phyloP scores from a whole-genome alignment of 2,329 filamentous ascomycete species.

The Aspergillus niger region DNA sequence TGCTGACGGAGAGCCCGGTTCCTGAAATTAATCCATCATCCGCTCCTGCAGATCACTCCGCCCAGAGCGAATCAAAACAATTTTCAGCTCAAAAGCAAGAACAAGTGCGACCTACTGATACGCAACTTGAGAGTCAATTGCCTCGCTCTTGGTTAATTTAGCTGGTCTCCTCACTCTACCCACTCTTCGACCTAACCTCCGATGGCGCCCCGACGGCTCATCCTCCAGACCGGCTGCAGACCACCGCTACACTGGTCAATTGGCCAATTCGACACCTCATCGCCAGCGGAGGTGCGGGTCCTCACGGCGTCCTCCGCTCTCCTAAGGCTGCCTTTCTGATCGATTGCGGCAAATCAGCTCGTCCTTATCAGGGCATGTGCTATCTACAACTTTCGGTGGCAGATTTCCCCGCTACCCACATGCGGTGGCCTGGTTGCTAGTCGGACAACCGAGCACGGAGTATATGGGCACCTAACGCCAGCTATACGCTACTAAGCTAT shows the following conservation, averaged over 20 bases:
- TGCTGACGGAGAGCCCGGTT: neutral
- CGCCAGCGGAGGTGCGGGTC: neutral
- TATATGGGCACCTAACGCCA: neutral
- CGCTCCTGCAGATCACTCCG: neutral
- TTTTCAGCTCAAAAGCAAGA: neutral
- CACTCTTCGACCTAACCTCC: neutral
- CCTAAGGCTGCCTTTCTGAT: constrained; percentile 17
- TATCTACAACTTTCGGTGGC: constrained; percentile 13
- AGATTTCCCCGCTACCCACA: constrained; percentile 4
- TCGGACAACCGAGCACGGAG: neutral
- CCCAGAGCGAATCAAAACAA: neutral
- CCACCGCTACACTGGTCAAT: constrained; percentile 9
- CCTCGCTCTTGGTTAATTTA: neutral
- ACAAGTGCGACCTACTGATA: constrained; percentile 25
- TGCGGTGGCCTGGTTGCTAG: neutral
- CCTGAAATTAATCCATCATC: neutral
- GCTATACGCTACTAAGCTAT: neutral
- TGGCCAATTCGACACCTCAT: constrained; percentile 13
- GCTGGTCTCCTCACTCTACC: neutral
- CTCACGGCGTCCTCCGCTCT: constrained; percentile 8
- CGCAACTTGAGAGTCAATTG: neutral
- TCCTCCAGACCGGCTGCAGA: constrained; percentile 8
- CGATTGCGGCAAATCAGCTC: constrained; percentile 27
- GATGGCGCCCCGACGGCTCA: constrained; percentile 18
- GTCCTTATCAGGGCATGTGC: constrained; percentile 33